Evolutionary conservation across 345 rosid species (phyloP), one percentile per base, ranked within the genome.

Genomic region (Heritiera fomes): DNA sequence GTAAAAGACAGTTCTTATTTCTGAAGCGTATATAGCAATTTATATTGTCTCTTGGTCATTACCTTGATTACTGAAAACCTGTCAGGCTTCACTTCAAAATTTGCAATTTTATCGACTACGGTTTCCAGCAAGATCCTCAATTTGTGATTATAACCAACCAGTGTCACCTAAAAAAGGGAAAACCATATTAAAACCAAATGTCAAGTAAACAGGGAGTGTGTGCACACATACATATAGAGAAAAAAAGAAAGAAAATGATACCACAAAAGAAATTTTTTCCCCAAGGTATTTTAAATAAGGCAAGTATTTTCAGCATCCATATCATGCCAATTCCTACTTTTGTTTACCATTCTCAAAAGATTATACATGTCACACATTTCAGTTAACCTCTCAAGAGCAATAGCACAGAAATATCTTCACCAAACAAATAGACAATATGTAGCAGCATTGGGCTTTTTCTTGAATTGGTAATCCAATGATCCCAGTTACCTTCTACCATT

Each of bases 31-130:
- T 34, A 34, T 72, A 72, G 15, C 45, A 71, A 14, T 52, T 71
- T 52, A 52, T 30, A 32, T n/a, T 2, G 61, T 7, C 67, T 41
- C 50, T 74, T 59, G 7, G n/a, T 43, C 74, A 60, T 83, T 84
- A 95, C 99, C 98, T 93, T 93, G 83, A 92, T 90, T 79, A 95
- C 94, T 73, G 89, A 75, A 85, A 95, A 95, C 79, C 98, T 88
- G 83, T 92, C 93, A 60, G 91, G 89, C 77, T 84, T 88, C 73
- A 95, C 98, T 85, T 91, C 79, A 82, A 95, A 95, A 40, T 87
- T 84, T 73, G 93, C 91, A 63, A 93, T 92, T 81, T 92, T 91
- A 66, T 83, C 81, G 23, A 90, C 46, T 40, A 95, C 85, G 64
- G 90, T 90, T 80, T 93, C 96, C 86, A 95, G 84, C 75, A 95